Evolutionary conservation across 257 asterid genomes (phyloP).

Genomic region (Rauvolfia tetraphylla): DNA sequence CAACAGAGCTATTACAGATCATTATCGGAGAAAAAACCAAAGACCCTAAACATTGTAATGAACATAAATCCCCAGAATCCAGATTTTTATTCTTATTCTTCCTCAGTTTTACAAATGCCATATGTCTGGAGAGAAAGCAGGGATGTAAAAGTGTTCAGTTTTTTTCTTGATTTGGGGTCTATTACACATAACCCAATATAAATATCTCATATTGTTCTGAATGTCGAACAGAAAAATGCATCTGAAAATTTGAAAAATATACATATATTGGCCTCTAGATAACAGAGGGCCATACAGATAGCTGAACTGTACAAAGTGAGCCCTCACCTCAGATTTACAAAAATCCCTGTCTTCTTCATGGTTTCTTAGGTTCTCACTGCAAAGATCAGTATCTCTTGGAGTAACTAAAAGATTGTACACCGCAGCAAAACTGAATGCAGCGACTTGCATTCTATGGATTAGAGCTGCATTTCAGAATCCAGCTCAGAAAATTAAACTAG

Average conservation of each 20-base stretch:
- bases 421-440: slow-evolving; percentile 9
- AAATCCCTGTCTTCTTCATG: not conserved
- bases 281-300: slow-evolving; percentile 7
- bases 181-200: not conserved
- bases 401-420: not conserved
- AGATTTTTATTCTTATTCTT: not conserved
- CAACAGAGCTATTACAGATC: not conserved
- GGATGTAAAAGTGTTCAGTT: not conserved
- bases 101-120: slow-evolving; percentile 2
- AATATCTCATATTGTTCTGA: not conserved
- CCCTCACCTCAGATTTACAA: slow-evolving; percentile 14
- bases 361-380: not conserved
- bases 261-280: not conserved
- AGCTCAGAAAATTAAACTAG: not conserved
- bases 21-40: not conserved
- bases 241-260: not conserved
- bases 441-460: not conserved
- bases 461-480: not conserved
- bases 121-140: not conserved
- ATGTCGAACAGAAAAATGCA: not conserved
- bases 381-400: slow-evolving; percentile 7
- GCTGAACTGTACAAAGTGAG: slow-evolving; percentile 16
- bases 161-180: not conserved
- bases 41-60: not conserved
- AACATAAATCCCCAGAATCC: not conserved